Evolutionary conservation across 495 filamentous ascomycete genomes (phyloP).

Genomic region (Hyaloscypha variabilis): DNA sequence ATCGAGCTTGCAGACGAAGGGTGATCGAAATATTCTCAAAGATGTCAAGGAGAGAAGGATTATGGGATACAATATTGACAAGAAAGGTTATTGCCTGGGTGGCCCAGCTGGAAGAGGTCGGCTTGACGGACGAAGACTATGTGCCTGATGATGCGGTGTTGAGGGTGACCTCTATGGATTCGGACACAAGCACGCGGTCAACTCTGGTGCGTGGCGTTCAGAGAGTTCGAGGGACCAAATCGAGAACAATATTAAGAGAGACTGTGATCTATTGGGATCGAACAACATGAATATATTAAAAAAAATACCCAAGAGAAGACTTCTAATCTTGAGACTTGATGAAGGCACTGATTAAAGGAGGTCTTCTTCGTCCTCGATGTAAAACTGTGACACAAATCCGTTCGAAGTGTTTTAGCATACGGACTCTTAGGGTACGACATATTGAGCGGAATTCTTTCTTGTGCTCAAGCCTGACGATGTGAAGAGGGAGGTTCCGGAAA

Average conservation of each 20-base stretch:
- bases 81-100: background rate
- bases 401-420: no score
- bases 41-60: background rate
- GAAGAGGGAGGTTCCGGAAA: background rate
- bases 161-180: background rate
- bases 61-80: background rate
- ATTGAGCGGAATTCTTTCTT: no score
- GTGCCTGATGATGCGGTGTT: background rate
- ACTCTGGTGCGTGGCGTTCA: background rate
- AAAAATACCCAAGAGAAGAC: background rate
- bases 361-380: no score
- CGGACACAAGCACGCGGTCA: background rate
- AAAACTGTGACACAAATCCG: background rate
- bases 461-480: background rate
- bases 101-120: background rate
- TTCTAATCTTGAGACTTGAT: background rate
- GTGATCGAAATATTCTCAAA: slow-evolving; percentile 1
- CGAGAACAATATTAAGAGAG: background rate
- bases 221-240: background rate
- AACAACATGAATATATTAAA: background rate
- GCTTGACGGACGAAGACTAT: background rate
- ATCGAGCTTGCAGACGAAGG: background rate
- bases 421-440: no score
- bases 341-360: background rate
- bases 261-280: background rate